phyloP scores from a whole-genome alignment of 345 rosid species.

The Eucalyptus polybractea region DNA sequence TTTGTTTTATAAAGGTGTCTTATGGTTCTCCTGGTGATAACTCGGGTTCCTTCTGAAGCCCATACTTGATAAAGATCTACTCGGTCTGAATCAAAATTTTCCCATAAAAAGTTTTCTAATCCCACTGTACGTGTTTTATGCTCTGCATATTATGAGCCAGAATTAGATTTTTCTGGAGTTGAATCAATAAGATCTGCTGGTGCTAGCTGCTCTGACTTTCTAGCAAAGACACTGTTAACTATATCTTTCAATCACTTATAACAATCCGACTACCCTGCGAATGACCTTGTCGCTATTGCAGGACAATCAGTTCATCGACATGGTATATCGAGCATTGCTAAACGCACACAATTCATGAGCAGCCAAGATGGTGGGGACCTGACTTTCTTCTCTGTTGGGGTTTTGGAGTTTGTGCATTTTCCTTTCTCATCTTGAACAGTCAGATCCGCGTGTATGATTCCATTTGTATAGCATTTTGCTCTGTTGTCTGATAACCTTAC shows the following conservation, averaged over 20 bases:
- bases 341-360: conserved; percentile 50
- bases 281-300: not conserved
- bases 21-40: not conserved
- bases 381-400: not conserved
- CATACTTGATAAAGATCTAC: not conserved
- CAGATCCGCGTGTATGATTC: not conserved
- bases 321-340: conserved; percentile 57
- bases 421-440: not conserved
- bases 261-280: not conserved
- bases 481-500: not conserved
- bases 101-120: not conserved
- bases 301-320: conserved; percentile 77
- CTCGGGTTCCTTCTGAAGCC: not conserved
- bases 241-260: not conserved
- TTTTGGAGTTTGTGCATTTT: conserved; percentile 2
- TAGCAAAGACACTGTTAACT: not conserved
- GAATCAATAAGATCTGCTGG: not conserved
- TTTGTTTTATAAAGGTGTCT: not conserved
- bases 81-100: not conserved
- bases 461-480: conserved; percentile 11
- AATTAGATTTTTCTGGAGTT: not conserved
- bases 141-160: not conserved
- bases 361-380: not conserved
- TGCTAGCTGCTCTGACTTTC: not conserved
- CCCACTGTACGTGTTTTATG: not conserved